Percentiles rank a stretch among this genome's conserved stretches.
Conservation (phyloP, 352 stramenopile genomes). For the Globisporangium heterothallicum region DNA sequence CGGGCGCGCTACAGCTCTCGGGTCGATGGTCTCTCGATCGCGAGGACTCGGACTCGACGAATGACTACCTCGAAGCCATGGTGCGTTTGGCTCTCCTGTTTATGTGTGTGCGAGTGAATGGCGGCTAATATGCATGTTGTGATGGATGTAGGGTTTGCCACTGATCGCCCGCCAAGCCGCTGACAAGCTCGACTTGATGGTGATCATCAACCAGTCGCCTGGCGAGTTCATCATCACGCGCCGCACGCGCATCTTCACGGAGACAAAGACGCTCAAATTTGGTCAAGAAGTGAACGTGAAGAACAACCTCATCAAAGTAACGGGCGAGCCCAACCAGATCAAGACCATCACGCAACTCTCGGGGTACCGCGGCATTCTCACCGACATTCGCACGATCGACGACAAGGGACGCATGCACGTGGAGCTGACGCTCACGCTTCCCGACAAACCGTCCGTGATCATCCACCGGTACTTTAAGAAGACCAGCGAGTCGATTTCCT, state of each 20-base stretch:
- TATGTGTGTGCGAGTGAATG: constrained; percentile 3
- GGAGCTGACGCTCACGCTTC: constrained; percentile 67
- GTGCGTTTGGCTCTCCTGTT: constrained; percentile 10
- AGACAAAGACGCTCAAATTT: constrained; percentile 87
- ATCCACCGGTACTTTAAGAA: constrained; percentile 87
- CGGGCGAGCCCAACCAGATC: constrained; percentile 63
- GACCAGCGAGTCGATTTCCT: constrained; percentile 79
- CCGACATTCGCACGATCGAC: constrained; percentile 70
- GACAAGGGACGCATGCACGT: constrained; percentile 78
- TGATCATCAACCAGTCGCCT: constrained; percentile 81
- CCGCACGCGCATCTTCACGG: constrained; percentile 86
- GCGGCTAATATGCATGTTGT: neutral
- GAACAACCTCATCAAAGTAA: constrained; percentile 84
- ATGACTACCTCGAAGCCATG: constrained; percentile 88
- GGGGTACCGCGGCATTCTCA: constrained; percentile 68
- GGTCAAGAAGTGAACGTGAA: constrained; percentile 86
- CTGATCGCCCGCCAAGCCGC: constrained; percentile 82
- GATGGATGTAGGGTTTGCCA: constrained; percentile 34
- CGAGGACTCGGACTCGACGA: constrained; percentile 86
- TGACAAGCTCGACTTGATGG: constrained; percentile 86
- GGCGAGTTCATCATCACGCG: constrained; percentile 85
- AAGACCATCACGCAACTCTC: constrained; percentile 80
- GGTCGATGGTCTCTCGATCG: constrained; percentile 82
- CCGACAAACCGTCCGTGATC: constrained; percentile 66
- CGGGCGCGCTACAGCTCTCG: constrained; percentile 73